Conservation (phyloP, 352 stramenopile species). For the Globisporangium nunn region DNA sequence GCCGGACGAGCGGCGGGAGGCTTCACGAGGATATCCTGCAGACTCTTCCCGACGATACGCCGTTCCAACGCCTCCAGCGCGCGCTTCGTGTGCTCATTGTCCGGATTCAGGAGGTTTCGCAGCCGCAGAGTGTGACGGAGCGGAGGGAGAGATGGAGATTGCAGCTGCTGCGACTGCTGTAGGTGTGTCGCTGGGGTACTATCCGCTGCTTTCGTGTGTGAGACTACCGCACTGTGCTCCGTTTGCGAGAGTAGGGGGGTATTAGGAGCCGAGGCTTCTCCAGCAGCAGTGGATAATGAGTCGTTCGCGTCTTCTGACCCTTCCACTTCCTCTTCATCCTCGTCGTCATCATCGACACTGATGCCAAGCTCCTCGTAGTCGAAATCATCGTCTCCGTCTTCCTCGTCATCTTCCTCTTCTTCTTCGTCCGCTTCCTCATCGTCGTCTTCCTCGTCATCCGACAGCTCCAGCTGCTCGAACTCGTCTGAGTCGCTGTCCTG, state of each 20-base stretch:
- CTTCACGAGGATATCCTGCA: background rate
- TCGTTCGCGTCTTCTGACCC: too few species aligned
- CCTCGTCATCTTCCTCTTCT: slow-evolving; percentile 12
- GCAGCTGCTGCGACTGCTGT: background rate
- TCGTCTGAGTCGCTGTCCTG: slow-evolving; percentile 60
- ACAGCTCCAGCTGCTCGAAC: slow-evolving; percentile 71
- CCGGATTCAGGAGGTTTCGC: slow-evolving; percentile 36
- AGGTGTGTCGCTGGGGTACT: background rate
- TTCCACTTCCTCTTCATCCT: background rate
- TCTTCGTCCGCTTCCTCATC: slow-evolving; percentile 16
- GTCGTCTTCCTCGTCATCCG: slow-evolving; percentile 50
- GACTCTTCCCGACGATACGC: slow-evolving; percentile 47
- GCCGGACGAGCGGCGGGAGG: slow-evolving; percentile 1
- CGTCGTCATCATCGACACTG: slow-evolving; percentile 6
- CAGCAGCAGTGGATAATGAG: background rate
- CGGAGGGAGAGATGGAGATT: background rate
- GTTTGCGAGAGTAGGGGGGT: background rate
- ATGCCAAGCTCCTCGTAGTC: slow-evolving; percentile 18
- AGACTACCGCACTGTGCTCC: background rate
- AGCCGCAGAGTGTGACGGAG: slow-evolving; percentile 45
- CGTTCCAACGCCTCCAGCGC: slow-evolving; percentile 59
- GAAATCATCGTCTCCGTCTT: slow-evolving; percentile 15
- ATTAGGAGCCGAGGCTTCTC: background rate
- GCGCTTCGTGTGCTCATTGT: slow-evolving; percentile 41
- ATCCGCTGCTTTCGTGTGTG: background rate